These are phyloP conservation scores for Leccinum rimulosum DNA, from an alignment of 768 basidiomycete species.

Conservation along the genomic window DNA sequence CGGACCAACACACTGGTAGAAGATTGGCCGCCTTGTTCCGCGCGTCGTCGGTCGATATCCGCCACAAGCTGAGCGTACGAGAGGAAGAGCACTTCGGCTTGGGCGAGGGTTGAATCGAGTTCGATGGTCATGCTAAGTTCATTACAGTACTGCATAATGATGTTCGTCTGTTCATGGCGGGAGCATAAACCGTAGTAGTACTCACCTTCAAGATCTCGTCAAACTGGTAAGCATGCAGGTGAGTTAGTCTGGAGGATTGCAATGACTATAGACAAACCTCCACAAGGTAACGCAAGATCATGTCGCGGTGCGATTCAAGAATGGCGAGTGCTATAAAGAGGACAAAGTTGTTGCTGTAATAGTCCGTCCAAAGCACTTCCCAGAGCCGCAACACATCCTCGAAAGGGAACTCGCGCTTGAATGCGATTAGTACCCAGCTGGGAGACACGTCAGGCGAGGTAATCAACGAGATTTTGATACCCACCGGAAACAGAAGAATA, in stretches of 20 bases:
- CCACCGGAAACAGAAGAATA: slow-evolving; percentile 98
- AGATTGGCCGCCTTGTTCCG: slow-evolving; percentile 43
- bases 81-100: slow-evolving; percentile 95
- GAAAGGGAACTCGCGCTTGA: slow-evolving; percentile 97
- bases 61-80: slow-evolving; percentile 87
- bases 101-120: slow-evolving; percentile 90
- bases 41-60: slow-evolving; percentile 80
- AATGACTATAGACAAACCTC: slow-evolving; percentile 57
- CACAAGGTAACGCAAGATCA: slow-evolving; percentile 91
- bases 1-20: slow-evolving; percentile 32
- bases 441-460: slow-evolving; percentile 1
- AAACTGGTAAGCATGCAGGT: slow-evolving; percentile 46
- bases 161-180: slow-evolving; percentile 1
- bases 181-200: neutral
- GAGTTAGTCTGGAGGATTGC: neutral
- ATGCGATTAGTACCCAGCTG: slow-evolving; percentile 89
- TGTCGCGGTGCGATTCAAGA: slow-evolving; percentile 92
- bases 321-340: slow-evolving; percentile 93
- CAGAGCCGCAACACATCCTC: slow-evolving; percentile 86
- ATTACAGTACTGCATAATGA: slow-evolving; percentile 70
- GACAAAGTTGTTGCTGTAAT: slow-evolving; percentile 85
- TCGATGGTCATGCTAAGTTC: slow-evolving; percentile 97
- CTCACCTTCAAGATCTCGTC: slow-evolving; percentile 42
- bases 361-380: slow-evolving; percentile 94
- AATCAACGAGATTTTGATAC: slow-evolving; percentile 16